Conservation (phyloP, 169 alveolate species). For the Perkinsus olseni region DNA sequence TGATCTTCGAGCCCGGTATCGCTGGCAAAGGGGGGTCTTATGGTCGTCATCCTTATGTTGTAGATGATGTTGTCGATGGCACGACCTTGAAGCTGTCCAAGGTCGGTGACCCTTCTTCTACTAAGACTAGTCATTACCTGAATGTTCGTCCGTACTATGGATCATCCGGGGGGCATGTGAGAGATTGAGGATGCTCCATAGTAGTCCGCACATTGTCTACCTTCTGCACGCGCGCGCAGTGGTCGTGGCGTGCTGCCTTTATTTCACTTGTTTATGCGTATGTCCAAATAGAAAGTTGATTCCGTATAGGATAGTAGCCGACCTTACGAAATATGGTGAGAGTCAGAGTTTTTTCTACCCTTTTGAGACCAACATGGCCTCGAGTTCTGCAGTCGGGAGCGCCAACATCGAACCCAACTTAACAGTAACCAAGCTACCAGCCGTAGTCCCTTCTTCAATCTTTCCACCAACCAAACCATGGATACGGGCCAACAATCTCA, state of each 20-base stretch:
- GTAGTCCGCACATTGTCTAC: background rate
- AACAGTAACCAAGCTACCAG: too few species aligned
- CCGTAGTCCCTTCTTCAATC: too few species aligned
- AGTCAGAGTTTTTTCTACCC: background rate
- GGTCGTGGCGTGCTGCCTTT: background rate
- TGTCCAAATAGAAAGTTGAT: background rate
- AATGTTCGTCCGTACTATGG: background rate
- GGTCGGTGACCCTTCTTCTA: background rate
- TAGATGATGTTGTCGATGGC: background rate
- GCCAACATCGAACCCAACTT: background rate
- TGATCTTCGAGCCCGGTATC: background rate
- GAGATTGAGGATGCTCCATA: background rate
- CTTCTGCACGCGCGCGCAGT: background rate
- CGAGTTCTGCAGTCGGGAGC: background rate
- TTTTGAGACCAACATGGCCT: background rate
- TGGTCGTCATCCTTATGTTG: background rate
- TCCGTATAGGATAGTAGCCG: background rate
- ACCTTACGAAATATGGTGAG: background rate
- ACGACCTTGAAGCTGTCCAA: background rate
- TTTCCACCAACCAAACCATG: too few species aligned
- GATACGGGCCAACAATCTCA: too few species aligned
- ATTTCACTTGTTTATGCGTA: background rate
- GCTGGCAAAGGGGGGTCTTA: background rate
- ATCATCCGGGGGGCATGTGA: conserved; percentile 5
- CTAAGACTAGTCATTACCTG: background rate